Conservation (phyloP, 306 rosid species). For the Macrotyloma uniflorum region DNA sequence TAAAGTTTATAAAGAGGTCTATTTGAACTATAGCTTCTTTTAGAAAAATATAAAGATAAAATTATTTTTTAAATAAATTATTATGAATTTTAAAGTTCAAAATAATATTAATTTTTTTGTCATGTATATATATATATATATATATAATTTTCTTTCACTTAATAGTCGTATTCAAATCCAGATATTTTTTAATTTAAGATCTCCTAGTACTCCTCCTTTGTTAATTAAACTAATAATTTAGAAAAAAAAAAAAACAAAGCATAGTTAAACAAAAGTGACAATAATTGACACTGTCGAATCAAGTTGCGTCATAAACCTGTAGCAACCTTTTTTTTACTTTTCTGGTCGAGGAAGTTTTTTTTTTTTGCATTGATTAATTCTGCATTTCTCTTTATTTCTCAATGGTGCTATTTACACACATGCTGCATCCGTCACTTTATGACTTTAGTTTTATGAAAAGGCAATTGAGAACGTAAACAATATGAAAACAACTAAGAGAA, state of each 20-base stretch:
- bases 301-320: not conserved
- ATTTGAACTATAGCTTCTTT: no score
- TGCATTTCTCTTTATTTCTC: not conserved
- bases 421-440: not conserved
- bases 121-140: no score
- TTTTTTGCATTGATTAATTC: not conserved
- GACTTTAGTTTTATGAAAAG: slow-evolving; percentile 6
- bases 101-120: no score
- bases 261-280: not conserved
- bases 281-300: not conserved
- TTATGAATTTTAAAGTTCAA: no score
- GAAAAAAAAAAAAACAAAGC: not conserved
- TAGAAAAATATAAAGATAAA: no score
- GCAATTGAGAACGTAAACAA: not conserved
- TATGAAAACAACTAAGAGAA: not conserved
- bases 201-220: not conserved
- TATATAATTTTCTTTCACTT: no score
- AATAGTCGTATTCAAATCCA: no score
- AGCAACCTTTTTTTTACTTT: not conserved
- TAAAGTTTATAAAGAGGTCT: no score
- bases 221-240: not conserved
- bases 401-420: not conserved
- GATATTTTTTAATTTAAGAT: no score
- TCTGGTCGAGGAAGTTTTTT: not conserved
- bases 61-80: no score